Conservation (phyloP, 345 rosid species). For the Aurinia saxatilis region DNA sequence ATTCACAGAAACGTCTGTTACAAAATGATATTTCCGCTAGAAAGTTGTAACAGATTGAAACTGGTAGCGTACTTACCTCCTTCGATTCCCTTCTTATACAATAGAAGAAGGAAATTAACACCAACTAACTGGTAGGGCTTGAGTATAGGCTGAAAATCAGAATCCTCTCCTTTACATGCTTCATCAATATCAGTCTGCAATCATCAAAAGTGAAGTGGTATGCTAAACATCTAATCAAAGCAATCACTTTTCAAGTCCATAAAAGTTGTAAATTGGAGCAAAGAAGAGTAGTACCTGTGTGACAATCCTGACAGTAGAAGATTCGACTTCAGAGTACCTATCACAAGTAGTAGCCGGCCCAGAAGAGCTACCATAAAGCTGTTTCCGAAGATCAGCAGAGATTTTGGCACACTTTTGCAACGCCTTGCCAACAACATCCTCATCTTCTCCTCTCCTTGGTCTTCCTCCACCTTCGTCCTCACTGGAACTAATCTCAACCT, state of each 20-base stretch:
- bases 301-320: slow-evolving; percentile 74
- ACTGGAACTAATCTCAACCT: slow-evolving; percentile 44
- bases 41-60: background rate
- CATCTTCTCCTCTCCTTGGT: slow-evolving; percentile 30
- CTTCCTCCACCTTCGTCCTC: slow-evolving; percentile 33
- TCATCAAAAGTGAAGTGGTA: background rate
- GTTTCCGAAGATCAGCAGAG: slow-evolving; percentile 65
- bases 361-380: slow-evolving; percentile 66
- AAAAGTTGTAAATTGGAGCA: background rate
- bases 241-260: background rate
- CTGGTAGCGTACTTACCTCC: slow-evolving; percentile 52
- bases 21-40: background rate
- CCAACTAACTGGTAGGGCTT: slow-evolving; percentile 95
- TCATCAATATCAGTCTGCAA: slow-evolving; percentile 71
- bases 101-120: slow-evolving; percentile 91
- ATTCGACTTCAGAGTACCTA: slow-evolving; percentile 75
- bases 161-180: slow-evolving; percentile 66
- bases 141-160: slow-evolving; percentile 77
- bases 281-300: slow-evolving; percentile 50
- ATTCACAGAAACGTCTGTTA: slow-evolving; percentile 20
- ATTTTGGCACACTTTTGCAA: slow-evolving; percentile 81
- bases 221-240: background rate
- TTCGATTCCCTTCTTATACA: slow-evolving; percentile 72
- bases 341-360: slow-evolving; percentile 47
- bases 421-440: slow-evolving; percentile 84